Evolutionary conservation across 257 asterid genomes (phyloP), one percentile per base, ranked within the genome.

Genomic region (Solanum ahanhuiri): DNA sequence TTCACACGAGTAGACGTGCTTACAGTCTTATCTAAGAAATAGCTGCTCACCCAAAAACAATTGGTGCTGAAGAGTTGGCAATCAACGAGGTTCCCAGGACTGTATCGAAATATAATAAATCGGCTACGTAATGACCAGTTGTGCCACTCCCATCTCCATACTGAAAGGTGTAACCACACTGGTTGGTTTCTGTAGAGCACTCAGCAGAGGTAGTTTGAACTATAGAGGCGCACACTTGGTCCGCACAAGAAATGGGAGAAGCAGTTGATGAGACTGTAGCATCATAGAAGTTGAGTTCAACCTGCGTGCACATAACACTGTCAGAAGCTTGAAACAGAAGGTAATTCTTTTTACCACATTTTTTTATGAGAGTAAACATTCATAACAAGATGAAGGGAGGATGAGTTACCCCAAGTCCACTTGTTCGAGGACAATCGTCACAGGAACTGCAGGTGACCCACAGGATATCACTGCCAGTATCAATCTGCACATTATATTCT

Each of bases 71-170:
- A 39, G 99, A 94, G 89, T 96, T 96, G 87, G 92, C 95, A 20
- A 92, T 87, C 75, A 89, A 67, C 18, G 99, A 93, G 91, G 92
- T 82, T 25, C 94, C 96, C 92, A 95, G 87, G 85, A 95, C 89
- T 39, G 98, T 75, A 88, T 95, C 98, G 71, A 95, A 95, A 79
- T 93, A 88, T 66, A 96, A 92, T 89, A 92, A 67, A 90, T 96
- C 99, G 31, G 94, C 89, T 82, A 95, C 92, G 88, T 96, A 96
- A 88, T 85, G 88, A 37, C 99, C 99, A 87, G 96, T 84, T 22
- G 98, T 94, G 87, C 98, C 98, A 71, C 98, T 96, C 88, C 97
- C 98, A 93, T 96, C 99, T 33, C 97, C 99, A 86, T 96, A 96
- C 70, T 92, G 95, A 87, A 96, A 96, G 2, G 94, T 89, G 88